Conservation (phyloP, 2,329 filamentous ascomycete species). For the Penicillium fuscoglaucum region DNA sequence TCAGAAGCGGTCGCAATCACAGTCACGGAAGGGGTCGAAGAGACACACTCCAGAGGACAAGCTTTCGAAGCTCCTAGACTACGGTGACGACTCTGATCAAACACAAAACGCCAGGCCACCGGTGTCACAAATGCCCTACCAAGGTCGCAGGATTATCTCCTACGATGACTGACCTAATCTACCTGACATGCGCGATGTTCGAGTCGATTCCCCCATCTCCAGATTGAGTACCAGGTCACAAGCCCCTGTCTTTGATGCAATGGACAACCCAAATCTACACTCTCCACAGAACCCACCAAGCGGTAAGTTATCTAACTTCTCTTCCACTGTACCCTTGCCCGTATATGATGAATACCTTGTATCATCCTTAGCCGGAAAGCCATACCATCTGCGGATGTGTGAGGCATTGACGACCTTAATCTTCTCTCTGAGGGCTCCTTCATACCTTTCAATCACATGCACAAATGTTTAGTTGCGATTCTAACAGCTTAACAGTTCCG, state of each 20-base stretch:
- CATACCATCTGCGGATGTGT: conserved; percentile 44
- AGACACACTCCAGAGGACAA: conserved; percentile 10
- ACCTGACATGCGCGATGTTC: not conserved
- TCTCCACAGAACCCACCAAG: not conserved
- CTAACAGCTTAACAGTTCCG: not conserved
- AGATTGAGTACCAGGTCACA: not conserved
- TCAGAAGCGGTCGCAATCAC: not conserved
- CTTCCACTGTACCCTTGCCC: conserved; percentile 1
- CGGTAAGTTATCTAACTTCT: conserved; percentile 16
- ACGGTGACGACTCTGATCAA: conserved; percentile 31
- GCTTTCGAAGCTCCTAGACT: conserved; percentile 49
- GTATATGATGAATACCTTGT: conserved; percentile 76
- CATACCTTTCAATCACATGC: not conserved
- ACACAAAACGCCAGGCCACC: not conserved
- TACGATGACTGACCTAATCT: conserved; percentile 37
- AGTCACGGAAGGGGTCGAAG: conserved; percentile 1
- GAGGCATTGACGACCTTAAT: conserved; percentile 47
- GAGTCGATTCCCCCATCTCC: not conserved
- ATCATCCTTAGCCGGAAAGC: conserved; percentile 94
- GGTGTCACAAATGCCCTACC: conserved; percentile 15
- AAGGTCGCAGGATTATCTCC: conserved; percentile 38
- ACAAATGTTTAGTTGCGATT: not conserved
- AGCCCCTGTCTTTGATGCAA: not conserved
- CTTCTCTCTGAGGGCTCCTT: conserved; percentile 45
- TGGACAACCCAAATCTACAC: not conserved